These are phyloP conservation scores for Alternaria tenuissima DNA, from an alignment of 2,329 filamentous ascomycete species.

Conservation along the genomic window DNA sequence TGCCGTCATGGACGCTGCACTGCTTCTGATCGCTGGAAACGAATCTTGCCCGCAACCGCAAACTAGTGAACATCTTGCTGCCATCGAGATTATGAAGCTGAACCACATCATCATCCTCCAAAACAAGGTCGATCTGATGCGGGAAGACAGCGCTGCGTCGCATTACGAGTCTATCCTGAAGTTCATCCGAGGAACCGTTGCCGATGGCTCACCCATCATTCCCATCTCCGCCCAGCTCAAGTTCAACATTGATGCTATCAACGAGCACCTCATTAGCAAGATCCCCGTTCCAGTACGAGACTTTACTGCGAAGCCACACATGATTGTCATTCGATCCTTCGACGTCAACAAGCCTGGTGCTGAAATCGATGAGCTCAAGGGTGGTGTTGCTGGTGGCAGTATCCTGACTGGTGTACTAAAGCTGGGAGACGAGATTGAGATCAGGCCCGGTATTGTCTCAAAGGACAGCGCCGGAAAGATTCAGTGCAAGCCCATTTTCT, in stretches of 20 bases:
- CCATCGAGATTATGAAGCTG: constrained; percentile 99
- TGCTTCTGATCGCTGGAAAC: constrained; percentile 96
- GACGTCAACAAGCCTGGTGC: constrained; percentile 99
- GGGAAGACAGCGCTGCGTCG: constrained; percentile 89
- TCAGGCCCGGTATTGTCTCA: constrained; percentile 96
- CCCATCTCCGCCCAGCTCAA: constrained; percentile 98
- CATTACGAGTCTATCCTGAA: constrained; percentile 98
- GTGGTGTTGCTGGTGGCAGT: constrained; percentile 95
- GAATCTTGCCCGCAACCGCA: constrained; percentile 98
- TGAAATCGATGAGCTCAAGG: constrained; percentile 97
- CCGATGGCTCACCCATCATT: constrained; percentile 92
- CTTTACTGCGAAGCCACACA: constrained; percentile 91
- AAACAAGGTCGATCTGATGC: constrained; percentile 99
- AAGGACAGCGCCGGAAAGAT: constrained; percentile 93
- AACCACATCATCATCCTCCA: constrained; percentile 99
- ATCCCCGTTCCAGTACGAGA: constrained; percentile 92
- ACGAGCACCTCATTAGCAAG: constrained; percentile 93
- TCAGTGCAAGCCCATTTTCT: constrained; percentile 97
- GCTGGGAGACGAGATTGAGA: constrained; percentile 97
- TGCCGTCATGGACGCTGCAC: constrained; percentile 98
- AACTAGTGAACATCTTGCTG: constrained; percentile 97
- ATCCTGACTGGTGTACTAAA: constrained; percentile 97
- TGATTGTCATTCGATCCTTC: constrained; percentile 99
- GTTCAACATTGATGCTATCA: constrained; percentile 99
- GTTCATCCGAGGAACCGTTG: constrained; percentile 97